These are phyloP conservation scores for Scenedesmus sp. DNA, from an alignment of 163 green algal genomes.

Conservation along the genomic window DNA sequence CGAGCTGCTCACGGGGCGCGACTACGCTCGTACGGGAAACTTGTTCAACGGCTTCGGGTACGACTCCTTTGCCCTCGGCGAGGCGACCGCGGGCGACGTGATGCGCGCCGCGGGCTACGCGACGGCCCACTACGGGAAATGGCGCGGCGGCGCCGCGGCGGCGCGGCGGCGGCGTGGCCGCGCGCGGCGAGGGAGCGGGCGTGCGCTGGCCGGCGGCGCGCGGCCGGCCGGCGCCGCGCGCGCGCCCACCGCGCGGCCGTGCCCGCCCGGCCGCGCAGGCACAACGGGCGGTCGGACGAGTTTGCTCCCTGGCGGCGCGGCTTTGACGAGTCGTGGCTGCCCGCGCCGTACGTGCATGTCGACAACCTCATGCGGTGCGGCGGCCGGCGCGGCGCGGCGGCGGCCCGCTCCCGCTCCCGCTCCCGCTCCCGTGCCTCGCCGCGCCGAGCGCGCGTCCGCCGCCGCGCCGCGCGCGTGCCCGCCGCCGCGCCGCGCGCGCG, in stretches of 20 bases:
- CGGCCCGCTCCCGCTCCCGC: neutral
- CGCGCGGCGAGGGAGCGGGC: no score
- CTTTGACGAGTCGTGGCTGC: slow-evolving; percentile 6
- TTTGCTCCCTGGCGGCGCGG: neutral
- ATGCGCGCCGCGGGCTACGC: neutral
- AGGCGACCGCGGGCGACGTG: neutral
- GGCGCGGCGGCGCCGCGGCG: neutral
- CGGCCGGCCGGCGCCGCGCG: no score
- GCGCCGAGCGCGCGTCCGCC: no score
- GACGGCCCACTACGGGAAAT: slow-evolving; percentile 13
- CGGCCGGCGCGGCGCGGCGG: neutral
- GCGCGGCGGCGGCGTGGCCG: no score
- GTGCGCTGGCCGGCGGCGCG: no score
- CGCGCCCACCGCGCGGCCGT: no score
- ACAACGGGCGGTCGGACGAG: neutral
- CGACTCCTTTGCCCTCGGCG: neutral
- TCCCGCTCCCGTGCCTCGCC: neutral
- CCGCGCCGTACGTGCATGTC: neutral
- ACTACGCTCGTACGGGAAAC: neutral
- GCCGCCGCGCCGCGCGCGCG: no score
- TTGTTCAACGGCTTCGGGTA: slow-evolving; percentile 11
- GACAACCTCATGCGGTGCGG: slow-evolving; percentile 13
- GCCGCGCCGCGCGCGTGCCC: no score
- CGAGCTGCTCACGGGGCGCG: neutral
- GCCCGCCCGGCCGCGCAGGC: neutral